Conservation (phyloP, 805 yeast genomes). For the Saccharomycopsis microspora region DNA sequence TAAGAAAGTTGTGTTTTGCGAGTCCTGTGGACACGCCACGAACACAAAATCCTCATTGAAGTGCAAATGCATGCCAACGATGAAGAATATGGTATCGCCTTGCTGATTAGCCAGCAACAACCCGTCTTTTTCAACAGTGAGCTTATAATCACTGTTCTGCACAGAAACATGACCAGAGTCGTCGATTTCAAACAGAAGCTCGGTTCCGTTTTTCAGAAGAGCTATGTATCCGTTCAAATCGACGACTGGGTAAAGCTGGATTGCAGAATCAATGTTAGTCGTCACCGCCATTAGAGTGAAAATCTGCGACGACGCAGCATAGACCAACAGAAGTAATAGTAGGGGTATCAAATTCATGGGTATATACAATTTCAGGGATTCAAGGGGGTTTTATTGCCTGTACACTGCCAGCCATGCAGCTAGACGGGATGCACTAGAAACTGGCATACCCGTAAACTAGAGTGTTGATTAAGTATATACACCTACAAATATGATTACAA, state of each 20-base stretch:
- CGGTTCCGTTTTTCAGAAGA: slow-evolving; percentile 16
- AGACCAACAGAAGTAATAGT: too few relatives aligned
- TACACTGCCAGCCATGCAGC: too few relatives aligned
- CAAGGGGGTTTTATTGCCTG: too few relatives aligned
- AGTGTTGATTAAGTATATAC: too few relatives aligned
- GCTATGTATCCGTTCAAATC: slow-evolving; percentile 17
- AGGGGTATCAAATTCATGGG: too few relatives aligned
- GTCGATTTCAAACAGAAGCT: slow-evolving; percentile 18
- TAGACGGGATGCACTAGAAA: too few relatives aligned
- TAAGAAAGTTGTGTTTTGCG: slow-evolving; percentile 3
- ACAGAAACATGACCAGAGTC: slow-evolving; percentile 19
- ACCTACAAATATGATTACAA: too few relatives aligned
- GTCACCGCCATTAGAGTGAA: slow-evolving; percentile 17
- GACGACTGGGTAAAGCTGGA: slow-evolving; percentile 16
- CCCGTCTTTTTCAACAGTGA: slow-evolving; percentile 3
- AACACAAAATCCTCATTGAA: slow-evolving; percentile 12
- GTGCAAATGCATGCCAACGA: slow-evolving; percentile 13
- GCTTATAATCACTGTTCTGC: slow-evolving; percentile 19
- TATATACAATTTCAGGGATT: too few relatives aligned
- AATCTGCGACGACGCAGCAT: slow-evolving; percentile 1
- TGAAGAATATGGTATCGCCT: slow-evolving; percentile 13
- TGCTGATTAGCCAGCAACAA: slow-evolving; percentile 4
- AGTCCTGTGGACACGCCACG: slow-evolving; percentile 13
- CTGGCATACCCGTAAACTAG: too few relatives aligned
- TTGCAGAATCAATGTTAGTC: slow-evolving; percentile 6